These are phyloP conservation scores for Flammula alnicola DNA, from an alignment of 1,284 basidiomycete genomes.

Conservation along the genomic window DNA sequence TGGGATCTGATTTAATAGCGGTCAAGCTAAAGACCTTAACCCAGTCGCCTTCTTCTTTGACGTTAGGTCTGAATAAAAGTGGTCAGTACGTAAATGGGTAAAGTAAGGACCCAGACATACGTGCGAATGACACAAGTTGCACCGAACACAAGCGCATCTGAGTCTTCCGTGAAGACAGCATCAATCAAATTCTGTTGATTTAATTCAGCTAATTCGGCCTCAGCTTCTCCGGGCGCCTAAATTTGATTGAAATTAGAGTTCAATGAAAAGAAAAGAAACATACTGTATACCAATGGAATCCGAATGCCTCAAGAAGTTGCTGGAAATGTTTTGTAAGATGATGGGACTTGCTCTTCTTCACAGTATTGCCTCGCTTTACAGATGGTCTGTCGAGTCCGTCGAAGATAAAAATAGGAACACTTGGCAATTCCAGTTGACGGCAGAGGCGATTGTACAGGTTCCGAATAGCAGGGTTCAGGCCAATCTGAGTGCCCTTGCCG, in stretches of 20 bases:
- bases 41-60: constrained; percentile 13
- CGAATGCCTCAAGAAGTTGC: neutral
- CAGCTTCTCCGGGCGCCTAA: constrained; percentile 35
- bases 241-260: constrained; percentile 2
- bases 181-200: constrained; percentile 28
- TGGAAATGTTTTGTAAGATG: neutral
- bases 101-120: constrained; percentile 16
- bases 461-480: too few species aligned
- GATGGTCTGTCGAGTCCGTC: too few species aligned
- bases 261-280: neutral
- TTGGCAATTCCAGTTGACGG: too few species aligned
- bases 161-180: constrained; percentile 31
- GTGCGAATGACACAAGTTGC: constrained; percentile 25
- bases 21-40: constrained; percentile 17
- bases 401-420: too few species aligned
- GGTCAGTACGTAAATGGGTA: too few species aligned
- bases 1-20: constrained; percentile 14
- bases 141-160: constrained; percentile 32
- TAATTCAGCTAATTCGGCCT: constrained; percentile 35
- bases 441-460: too few species aligned
- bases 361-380: neutral
- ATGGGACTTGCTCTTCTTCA: neutral
- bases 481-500: too few species aligned
- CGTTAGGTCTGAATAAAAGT: constrained; percentile 12
- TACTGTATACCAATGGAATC: neutral